Percentiles rank a stretch among this genome's conserved stretches.
phyloP scores from a whole-genome alignment of 2,329 filamentous ascomycete genomes.

The Xylaria sp. region DNA sequence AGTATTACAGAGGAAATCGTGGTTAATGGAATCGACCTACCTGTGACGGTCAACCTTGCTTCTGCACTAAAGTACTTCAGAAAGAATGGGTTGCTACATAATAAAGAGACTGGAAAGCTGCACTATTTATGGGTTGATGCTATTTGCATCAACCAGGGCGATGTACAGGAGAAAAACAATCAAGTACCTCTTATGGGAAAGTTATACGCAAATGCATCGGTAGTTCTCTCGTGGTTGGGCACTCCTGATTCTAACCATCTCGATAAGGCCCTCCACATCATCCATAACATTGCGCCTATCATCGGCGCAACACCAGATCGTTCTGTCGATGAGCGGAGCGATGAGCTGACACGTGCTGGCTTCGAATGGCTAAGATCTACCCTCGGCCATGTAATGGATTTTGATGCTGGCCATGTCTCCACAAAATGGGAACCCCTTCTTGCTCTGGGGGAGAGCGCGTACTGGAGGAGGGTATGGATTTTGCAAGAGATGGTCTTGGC shows the following conservation, averaged over 20 bases:
- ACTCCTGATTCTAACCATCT: neutral
- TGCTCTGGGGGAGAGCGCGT: neutral
- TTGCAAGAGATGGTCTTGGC: neutral
- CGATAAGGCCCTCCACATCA: neutral
- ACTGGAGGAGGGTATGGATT: neutral
- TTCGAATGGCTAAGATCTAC: neutral
- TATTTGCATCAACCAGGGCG: neutral
- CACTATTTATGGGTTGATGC: neutral
- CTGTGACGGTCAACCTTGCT: neutral
- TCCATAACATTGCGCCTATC: neutral
- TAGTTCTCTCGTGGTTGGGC: conserved; percentile 12
- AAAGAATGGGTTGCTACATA: neutral
- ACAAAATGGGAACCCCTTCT: neutral
- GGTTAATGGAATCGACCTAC: neutral
- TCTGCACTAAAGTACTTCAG: neutral
- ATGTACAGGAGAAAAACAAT: neutral
- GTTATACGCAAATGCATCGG: neutral
- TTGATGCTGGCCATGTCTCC: neutral
- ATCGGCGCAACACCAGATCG: neutral
- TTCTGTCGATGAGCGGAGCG: too few relatives aligned
- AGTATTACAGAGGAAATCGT: neutral
- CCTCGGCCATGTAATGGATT: neutral
- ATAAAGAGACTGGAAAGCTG: neutral
- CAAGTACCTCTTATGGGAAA: conserved; percentile 6
- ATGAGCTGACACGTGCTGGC: too few relatives aligned